Base-by-base conservation (phyloP, 306 rosid genomes). In the Quercus engelmannii region DNA sequence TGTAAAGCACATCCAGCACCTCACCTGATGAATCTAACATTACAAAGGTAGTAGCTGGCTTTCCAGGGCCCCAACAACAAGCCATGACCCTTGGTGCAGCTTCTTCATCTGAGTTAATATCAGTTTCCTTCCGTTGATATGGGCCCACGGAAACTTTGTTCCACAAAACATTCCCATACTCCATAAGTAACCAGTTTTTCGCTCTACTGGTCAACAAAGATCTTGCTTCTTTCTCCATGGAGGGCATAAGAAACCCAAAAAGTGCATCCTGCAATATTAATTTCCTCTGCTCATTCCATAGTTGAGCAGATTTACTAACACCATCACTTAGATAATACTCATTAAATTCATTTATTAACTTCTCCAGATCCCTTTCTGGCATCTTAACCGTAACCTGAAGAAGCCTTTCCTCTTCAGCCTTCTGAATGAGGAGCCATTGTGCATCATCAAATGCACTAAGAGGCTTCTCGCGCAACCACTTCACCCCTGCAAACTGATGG, bases 51-150 rank as follows among this genome's bases (percentile, higher is more conserved):
- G 99, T 95, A 46, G 86, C 92, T 31, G 99, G 98, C 83, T 95
- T 95, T 78, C 98, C 98, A 73, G 98, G 97, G 72, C 99, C 98
- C 97, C 99, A 95, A 82, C 93, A 95, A 85, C 99, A 95, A 55
- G 99, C 98, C 98, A 95, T 91, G 80, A 95, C 99, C 90, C 96
- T 84, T 18, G 98, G 98, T 81, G 96, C 93, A 87, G 98, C 90
- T 81, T 95, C 99, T 38, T 93, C 99, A 51, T 93, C 98, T 18
- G 93, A 88, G 79, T 86, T 84, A 41, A 83, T 88, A 58, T 95
- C 99, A 86, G 86, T 92, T 75, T 95, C 99, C 83, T 91, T 95
- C 72, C 90, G 90, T 68, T 93, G 98, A 82, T 95, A 95, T 65
- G 98, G 99, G 51, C 98, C 98, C 73, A 95, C 87, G 68, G 97